These are phyloP conservation scores for Amniculicola lignicola DNA, from an alignment of 495 filamentous ascomycete species.

Conservation along the genomic window DNA sequence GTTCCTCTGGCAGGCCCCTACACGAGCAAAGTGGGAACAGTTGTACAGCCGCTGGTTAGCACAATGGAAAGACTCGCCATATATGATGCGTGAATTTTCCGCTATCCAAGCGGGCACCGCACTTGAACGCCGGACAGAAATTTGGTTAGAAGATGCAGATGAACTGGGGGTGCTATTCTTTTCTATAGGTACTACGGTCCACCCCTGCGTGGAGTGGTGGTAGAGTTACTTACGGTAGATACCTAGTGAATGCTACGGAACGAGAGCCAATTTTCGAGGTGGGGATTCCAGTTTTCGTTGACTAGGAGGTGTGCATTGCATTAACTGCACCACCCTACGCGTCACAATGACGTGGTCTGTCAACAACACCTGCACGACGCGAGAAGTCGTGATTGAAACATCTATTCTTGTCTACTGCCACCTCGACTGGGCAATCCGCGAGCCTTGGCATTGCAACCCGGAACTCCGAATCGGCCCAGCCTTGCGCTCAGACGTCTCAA, in stretches of 20 bases:
- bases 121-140: constrained; percentile 36
- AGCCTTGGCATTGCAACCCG: too few species aligned
- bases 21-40: constrained; percentile 41
- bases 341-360: too few species aligned
- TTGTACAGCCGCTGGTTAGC: constrained; percentile 42
- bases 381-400: too few species aligned
- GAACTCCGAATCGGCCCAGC: too few species aligned
- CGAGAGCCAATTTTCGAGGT: constrained; percentile 5
- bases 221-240: constrained; percentile 2
- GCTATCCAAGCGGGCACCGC: constrained; percentile 31
- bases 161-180: constrained; percentile 44
- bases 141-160: constrained; percentile 45
- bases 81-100: constrained; percentile 44
- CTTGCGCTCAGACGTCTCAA: too few species aligned
- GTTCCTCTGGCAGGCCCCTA: constrained; percentile 43
- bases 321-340: too few species aligned
- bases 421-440: too few species aligned
- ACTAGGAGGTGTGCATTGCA: too few species aligned
- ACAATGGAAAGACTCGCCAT: constrained; percentile 40
- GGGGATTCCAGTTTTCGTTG: constrained; percentile 14
- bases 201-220: constrained; percentile 27
- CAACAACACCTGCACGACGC: too few species aligned
- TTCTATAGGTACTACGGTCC: constrained; percentile 39
- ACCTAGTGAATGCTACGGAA: constrained; percentile 17
- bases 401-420: too few species aligned